Base-by-base conservation (phyloP, 768 basidiomycete species). In the Termitomyces bulborhizus region DNA sequence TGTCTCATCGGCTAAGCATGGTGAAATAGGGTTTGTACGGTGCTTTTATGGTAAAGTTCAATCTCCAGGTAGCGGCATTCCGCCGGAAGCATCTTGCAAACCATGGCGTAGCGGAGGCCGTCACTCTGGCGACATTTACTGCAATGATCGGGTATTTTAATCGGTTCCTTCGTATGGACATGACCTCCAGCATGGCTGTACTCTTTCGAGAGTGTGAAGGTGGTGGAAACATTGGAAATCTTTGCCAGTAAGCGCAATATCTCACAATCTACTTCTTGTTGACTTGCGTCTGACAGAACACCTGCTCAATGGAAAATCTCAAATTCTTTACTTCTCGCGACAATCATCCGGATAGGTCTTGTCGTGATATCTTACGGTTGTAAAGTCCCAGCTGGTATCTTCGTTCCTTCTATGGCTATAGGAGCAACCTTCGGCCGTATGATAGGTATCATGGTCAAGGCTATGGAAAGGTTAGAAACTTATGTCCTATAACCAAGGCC, bases 381-480 rank as follows among this genome's bases (percentile, higher is more conserved):
- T 65, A 98, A 93, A 68, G 97, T 99, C 0, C 97, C 97, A 1
- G 91, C 91, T 11, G 97, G 97, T 26, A 99, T 99, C 61, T 99
- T 99, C 62, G 92, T 99, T 0, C 97, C 97, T 1, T 97, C 95
- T 3, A 98, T 99, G 97, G 97, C 96, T 1, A 86, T 98, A 53
- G 97, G 97, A 39, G 97, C 97, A 3, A 89, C 92, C 0, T 98
- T 98, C 65, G 97, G 97, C 2, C 79, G 97, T 39, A 97, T 98
- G 93, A 74, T 99, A 16, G 97, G 97, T 1, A 98, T 98, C 57
- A 78, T 97, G 59, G 94, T 98, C 32, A 96, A 97, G 70, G 94
- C 94, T 0, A 77, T 97, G 71, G 86, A 96, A 68, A 79, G 77
- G 95, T 88, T 58, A 63, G 79, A 11, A 12, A 4, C 15, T 11